Conservation (phyloP, 768 basidiomycete genomes). For the Leccinum pellstonianum region DNA sequence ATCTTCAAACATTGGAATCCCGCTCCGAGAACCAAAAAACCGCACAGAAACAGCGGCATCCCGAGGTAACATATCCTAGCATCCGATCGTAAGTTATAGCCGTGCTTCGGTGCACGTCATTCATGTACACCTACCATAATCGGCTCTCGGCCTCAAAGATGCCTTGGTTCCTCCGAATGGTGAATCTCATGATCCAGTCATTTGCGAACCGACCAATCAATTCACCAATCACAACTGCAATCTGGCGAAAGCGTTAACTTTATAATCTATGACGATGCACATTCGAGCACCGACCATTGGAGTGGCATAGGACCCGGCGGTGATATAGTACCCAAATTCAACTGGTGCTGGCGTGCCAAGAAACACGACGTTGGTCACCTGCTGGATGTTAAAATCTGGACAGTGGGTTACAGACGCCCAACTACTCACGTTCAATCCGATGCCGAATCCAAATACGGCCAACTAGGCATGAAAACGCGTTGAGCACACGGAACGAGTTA, state of each 20-base stretch:
- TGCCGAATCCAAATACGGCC: constrained; percentile 47
- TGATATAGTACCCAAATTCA: constrained; percentile 47
- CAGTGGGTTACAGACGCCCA: not conserved
- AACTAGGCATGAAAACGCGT: constrained; percentile 24
- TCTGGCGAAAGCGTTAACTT: constrained; percentile 23
- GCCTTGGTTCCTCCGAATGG: constrained; percentile 45
- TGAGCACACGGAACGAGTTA: not conserved
- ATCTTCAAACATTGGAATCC: constrained; percentile 35
- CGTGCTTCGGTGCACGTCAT: too few species aligned
- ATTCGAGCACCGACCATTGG: constrained; percentile 37
- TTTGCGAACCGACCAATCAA: constrained; percentile 50
- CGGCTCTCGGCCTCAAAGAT: constrained; percentile 55
- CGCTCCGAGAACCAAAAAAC: constrained; percentile 42
- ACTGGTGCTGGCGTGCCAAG: constrained; percentile 44
- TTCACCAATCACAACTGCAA: constrained; percentile 53
- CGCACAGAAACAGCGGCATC: constrained; percentile 40
- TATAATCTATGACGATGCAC: not conserved
- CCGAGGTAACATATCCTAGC: constrained; percentile 39
- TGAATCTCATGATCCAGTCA: constrained; percentile 45
- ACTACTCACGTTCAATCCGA: constrained; percentile 42
- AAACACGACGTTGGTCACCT: constrained; percentile 60
- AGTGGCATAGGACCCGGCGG: constrained; percentile 44
- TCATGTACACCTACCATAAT: constrained; percentile 34
- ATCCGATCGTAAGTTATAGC: not conserved
- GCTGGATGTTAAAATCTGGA: not conserved